phyloP scores from a whole-genome alignment of 1,284 basidiomycete species.

The Hypsizygus ulmarius region DNA sequence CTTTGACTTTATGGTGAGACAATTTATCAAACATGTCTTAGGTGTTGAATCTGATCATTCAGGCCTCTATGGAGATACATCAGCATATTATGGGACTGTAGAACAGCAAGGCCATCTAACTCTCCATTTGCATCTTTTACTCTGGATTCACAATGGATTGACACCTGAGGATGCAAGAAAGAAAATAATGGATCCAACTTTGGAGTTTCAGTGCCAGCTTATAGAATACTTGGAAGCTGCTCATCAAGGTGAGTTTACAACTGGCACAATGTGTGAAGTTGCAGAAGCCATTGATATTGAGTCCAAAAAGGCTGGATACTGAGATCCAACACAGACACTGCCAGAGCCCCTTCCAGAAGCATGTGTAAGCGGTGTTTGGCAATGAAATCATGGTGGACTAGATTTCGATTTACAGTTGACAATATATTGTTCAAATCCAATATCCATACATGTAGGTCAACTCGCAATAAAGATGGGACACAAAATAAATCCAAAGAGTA shows the following conservation, averaged over 20 bases:
- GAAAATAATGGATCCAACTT: slow-evolving; percentile 17
- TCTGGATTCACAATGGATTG: slow-evolving; percentile 25
- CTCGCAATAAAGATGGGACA: slow-evolving; percentile 6
- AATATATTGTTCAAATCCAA: too few relatives aligned
- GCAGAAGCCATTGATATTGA: too few relatives aligned
- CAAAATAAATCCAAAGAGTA: slow-evolving; percentile 5
- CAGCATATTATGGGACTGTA: slow-evolving; percentile 34
- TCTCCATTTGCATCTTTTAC: slow-evolving; percentile 31
- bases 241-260: slow-evolving; percentile 21
- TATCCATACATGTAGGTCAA: too few relatives aligned
- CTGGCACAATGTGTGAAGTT: too few relatives aligned
- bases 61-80: slow-evolving; percentile 30
- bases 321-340: too few relatives aligned
- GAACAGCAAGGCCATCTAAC: slow-evolving; percentile 35
- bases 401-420: too few relatives aligned
- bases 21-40: slow-evolving; percentile 31
- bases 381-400: too few relatives aligned
- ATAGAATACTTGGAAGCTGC: slow-evolving; percentile 21
- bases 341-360: too few relatives aligned
- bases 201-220: slow-evolving; percentile 19
- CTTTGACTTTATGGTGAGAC: slow-evolving; percentile 26
- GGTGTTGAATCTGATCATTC: slow-evolving; percentile 18
- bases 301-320: too few relatives aligned
- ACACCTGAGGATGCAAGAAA: slow-evolving; percentile 26
- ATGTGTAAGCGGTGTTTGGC: too few relatives aligned